Conservation (phyloP, 2,329 filamentous ascomycete species). For the Aspergillus sp. region DNA sequence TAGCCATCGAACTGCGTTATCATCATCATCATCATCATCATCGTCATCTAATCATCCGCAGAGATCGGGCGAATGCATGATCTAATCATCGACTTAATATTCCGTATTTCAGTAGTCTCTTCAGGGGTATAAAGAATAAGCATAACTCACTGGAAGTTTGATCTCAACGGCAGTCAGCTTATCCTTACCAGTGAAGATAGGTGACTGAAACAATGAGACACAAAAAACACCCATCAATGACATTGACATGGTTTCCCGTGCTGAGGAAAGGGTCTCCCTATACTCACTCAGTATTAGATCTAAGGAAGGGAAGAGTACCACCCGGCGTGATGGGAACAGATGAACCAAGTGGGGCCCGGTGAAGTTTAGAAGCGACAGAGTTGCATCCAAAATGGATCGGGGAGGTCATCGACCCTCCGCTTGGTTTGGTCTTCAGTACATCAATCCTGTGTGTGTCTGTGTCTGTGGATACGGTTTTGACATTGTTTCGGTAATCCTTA, state of each 20-base stretch:
- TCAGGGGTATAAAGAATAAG: background rate
- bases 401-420: background rate
- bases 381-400: slow-evolving; percentile 3
- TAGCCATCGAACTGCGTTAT: background rate
- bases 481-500: background rate
- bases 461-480: background rate
- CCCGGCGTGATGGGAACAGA: background rate
- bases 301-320: background rate
- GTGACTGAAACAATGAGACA: background rate
- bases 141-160: background rate
- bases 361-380: background rate
- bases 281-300: no score
- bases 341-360: background rate
- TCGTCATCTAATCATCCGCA: no score
- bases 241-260: background rate
- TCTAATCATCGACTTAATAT: no score
- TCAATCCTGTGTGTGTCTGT: background rate
- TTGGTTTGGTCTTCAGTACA: no score
- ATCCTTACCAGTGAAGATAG: background rate
- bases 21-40: background rate
- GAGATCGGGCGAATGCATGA: no score
- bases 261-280: background rate
- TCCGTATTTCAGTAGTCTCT: background rate
- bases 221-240: background rate
- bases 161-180: background rate